phyloP scores from a whole-genome alignment of 2,329 filamentous ascomycete genomes.

The Clarireedia homoeocarpa region DNA sequence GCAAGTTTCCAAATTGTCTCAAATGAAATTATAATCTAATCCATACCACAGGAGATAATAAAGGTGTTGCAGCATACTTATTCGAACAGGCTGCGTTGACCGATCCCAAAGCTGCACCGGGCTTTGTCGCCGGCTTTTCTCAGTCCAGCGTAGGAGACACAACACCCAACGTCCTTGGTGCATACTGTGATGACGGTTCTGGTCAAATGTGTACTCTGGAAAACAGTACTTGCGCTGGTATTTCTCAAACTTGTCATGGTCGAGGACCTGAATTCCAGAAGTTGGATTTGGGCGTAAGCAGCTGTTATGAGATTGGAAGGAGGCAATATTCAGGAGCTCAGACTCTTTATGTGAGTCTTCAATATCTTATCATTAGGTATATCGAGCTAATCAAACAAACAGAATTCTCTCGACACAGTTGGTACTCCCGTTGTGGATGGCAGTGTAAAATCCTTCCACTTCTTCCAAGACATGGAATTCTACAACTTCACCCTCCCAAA shows the following conservation, averaged over 20 bases:
- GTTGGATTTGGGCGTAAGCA: slow-evolving; percentile 63
- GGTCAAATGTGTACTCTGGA: slow-evolving; percentile 63
- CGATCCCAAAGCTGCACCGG: slow-evolving; percentile 49
- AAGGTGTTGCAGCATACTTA: slow-evolving; percentile 79
- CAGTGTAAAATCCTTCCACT: slow-evolving; percentile 74
- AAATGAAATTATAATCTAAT: not conserved
- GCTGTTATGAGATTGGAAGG: slow-evolving; percentile 67
- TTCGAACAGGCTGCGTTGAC: slow-evolving; percentile 62
- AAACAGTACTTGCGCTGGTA: slow-evolving; percentile 67
- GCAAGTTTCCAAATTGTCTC: slow-evolving; percentile 29
- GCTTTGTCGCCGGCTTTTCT: slow-evolving; percentile 84
- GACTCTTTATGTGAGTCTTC: slow-evolving; percentile 39
- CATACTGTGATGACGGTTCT: slow-evolving; percentile 81
- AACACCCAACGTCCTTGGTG: slow-evolving; percentile 76
- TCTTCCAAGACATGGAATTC: slow-evolving; percentile 72
- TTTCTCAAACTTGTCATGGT: slow-evolving; percentile 56
- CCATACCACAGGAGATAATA: slow-evolving; percentile 53
- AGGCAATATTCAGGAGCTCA: slow-evolving; percentile 58
- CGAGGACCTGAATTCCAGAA: slow-evolving; percentile 61
- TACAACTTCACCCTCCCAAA: slow-evolving; percentile 69
- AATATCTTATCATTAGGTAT: no score
- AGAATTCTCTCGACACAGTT: slow-evolving; percentile 24
- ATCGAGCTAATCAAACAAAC: not conserved
- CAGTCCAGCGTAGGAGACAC: slow-evolving; percentile 89
- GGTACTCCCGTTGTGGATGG: slow-evolving; percentile 46